Evolutionary conservation across 108 stramenopile genomes (phyloP), one percentile per base, ranked within the genome.

Genomic region (Parietichytrium sp.): DNA sequence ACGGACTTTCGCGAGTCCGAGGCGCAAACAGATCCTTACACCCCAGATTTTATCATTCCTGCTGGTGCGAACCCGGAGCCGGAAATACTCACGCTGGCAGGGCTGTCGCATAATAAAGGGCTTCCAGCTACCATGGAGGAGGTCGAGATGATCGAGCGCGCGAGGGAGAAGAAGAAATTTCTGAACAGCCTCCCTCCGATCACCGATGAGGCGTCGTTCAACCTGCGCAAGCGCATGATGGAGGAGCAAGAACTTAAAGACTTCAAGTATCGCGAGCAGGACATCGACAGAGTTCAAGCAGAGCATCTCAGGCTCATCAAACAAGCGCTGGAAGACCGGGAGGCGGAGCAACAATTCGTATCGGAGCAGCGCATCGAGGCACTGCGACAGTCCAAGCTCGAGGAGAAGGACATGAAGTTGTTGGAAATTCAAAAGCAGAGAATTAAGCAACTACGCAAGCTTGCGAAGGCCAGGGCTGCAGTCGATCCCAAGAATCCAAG

Each of bases 11-110:
- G 91, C 16, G 91, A 91, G 47, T 83, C 83, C 55, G 91, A 90
- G 79, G 91, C 89, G 4, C 91, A 91, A 79, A 91, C 91, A 15
- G 51, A 79, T 38, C 88, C 91, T 20, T 91, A 89, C 81, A 85
- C 89, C 31, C 90, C 89, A 2, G 84, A 84, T 27, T 89, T 54
- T 33, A 72, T 83, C 29, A 48, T 91, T 4, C 25, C 80, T 12
- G 77, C 79, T 31, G 89, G 85, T 29, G 78, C 78, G 7, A 7
- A 51, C 29, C 55, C 77, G 47, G 85, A 87, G 79, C 90, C 91
- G 2, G 90, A 91, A 79, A 84, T 90, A 25, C 80, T 91, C 13
- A 51, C 81, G 80, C 81, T 91, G 42, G 78, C 87, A 38, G 55
- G 84, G 23, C 84, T 91, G 23, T 52, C 15, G 7, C 31, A 55